phyloP scores from a whole-genome alignment of 352 stramenopile genomes.

The Pythium guiyangense region DNA sequence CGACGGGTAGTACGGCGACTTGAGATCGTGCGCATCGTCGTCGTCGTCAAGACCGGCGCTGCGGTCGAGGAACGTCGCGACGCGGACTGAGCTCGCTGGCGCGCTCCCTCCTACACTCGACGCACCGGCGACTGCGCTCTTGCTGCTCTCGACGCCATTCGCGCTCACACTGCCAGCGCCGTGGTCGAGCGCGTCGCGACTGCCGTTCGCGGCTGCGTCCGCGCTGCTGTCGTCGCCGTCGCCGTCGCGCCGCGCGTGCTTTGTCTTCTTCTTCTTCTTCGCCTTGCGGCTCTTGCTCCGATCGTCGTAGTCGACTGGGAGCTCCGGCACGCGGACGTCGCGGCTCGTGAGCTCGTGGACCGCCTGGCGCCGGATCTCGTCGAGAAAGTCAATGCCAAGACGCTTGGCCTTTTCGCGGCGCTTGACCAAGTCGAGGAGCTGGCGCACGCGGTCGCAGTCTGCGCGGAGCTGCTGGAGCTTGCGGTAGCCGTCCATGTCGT shows the following conservation, averaged over 20 bases:
- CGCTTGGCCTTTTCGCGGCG: slow-evolving; percentile 83
- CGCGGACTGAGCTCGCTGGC: slow-evolving; percentile 2
- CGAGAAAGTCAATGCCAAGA: slow-evolving; percentile 74
- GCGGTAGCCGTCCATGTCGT: slow-evolving; percentile 94
- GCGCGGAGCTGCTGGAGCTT: slow-evolving; percentile 92
- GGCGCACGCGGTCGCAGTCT: slow-evolving; percentile 91
- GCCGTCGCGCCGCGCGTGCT: slow-evolving; percentile 18
- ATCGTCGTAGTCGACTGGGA: slow-evolving; percentile 59
- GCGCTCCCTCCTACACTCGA: not conserved
- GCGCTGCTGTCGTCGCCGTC: slow-evolving; percentile 34
- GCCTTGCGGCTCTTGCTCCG: slow-evolving; percentile 52
- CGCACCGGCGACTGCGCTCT: not conserved
- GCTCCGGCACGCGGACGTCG: slow-evolving; percentile 36
- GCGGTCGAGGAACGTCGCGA: slow-evolving; percentile 72
- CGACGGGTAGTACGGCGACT: slow-evolving; percentile 43
- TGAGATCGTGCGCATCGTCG: slow-evolving; percentile 13
- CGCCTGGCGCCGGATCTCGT: slow-evolving; percentile 66
- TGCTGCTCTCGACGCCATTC: not conserved
- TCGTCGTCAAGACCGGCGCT: slow-evolving; percentile 50
- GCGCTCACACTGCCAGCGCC: no score
- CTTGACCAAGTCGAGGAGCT: slow-evolving; percentile 80
- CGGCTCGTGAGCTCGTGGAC: slow-evolving; percentile 57
- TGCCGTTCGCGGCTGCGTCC: not conserved
- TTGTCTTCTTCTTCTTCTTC: slow-evolving; percentile 59
- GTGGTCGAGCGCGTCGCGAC: not conserved